Evolutionary conservation across 1,139 yeast species (phyloP).

Genomic region (Candida sanyaensis): DNA sequence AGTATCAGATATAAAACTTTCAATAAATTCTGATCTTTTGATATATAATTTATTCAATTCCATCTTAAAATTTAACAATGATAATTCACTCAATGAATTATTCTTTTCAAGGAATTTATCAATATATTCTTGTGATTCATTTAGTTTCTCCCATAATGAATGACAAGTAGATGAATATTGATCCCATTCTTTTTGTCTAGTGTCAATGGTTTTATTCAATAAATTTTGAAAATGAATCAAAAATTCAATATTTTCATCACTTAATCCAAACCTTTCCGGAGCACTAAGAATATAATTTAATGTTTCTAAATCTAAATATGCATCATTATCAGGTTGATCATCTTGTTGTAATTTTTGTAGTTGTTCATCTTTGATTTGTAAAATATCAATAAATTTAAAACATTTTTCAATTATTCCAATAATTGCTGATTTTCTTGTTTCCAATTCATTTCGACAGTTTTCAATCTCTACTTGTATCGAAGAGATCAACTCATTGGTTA

Average conservation of each 20-base stretch:
- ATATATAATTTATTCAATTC: conserved; percentile 61
- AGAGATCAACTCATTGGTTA: conserved; percentile 31
- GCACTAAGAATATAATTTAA: conserved; percentile 35
- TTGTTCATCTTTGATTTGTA: conserved; percentile 38
- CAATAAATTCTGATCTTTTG: conserved; percentile 64
- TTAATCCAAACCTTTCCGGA: conserved; percentile 45
- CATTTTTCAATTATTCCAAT: conserved; percentile 26
- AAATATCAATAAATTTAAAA: conserved; percentile 26
- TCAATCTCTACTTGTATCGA: conserved; percentile 28
- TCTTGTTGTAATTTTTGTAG: conserved; percentile 32
- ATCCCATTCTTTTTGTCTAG: conserved; percentile 37
- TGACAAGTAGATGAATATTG: conserved; percentile 38
- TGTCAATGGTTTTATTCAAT: conserved; percentile 29
- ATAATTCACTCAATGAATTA: conserved; percentile 36
- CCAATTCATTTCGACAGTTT: conserved; percentile 26
- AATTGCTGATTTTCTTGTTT: conserved; percentile 26
- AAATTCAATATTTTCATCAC: conserved; percentile 34
- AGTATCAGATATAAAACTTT: conserved; percentile 65
- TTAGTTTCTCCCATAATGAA: conserved; percentile 52
- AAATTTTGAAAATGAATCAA: conserved; percentile 29
- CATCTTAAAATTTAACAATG: conserved; percentile 42
- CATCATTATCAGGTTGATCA: conserved; percentile 18
- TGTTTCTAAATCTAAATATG: conserved; percentile 39
- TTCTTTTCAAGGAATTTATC: conserved; percentile 39
- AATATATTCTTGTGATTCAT: conserved; percentile 38